Evolutionary conservation across 2,329 filamentous ascomycete genomes (phyloP).

Genomic region (Talaromyces pinophilus): DNA sequence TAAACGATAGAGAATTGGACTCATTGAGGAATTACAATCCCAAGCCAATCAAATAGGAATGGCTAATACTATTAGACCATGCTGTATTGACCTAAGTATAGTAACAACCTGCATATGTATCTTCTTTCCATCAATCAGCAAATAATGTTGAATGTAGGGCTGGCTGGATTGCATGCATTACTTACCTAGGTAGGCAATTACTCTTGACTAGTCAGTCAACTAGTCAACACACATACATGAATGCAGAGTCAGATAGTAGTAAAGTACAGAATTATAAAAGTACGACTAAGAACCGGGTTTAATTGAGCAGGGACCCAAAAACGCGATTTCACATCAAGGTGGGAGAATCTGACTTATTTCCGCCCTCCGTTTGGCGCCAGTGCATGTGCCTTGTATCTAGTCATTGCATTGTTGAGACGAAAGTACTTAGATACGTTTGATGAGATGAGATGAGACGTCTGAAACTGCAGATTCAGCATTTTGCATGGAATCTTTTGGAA

Average conservation of each 20-base stretch:
- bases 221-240: neutral
- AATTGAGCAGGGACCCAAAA: neutral
- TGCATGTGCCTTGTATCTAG: neutral
- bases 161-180: neutral
- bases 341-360: neutral
- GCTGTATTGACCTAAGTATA: neutral
- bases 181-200: conserved; percentile 10
- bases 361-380: neutral
- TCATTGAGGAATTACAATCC: neutral
- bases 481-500: neutral
- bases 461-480: neutral
- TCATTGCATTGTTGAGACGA: neutral
- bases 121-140: neutral
- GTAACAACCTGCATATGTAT: neutral
- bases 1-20: no score
- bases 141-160: neutral
- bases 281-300: neutral
- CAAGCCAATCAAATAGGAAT: neutral
- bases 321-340: neutral
- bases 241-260: neutral
- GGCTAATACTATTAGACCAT: neutral
- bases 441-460: neutral
- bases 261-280: neutral
- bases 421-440: neutral
- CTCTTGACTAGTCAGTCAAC: neutral